These are phyloP conservation scores for Salix viminalis DNA, from an alignment of 345 rosid species.

Conservation along the genomic window DNA sequence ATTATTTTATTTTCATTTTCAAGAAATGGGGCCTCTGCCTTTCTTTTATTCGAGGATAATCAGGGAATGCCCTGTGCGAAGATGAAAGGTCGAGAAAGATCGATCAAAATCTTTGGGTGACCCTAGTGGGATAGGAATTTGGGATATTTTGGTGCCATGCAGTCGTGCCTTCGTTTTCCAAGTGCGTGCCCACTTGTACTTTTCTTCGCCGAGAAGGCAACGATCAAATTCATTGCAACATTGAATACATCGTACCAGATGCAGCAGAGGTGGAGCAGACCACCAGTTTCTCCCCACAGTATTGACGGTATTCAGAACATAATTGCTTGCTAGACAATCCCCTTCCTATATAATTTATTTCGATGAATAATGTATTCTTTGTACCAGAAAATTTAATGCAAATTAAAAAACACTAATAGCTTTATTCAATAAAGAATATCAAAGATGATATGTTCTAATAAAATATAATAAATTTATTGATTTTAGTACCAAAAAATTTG, in stretches of 20 bases:
- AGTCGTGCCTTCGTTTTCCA: background rate
- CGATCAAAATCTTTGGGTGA: background rate
- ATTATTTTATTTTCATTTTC: too few relatives aligned
- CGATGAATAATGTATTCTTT: too few relatives aligned
- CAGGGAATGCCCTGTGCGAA: background rate
- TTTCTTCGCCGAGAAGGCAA: slow-evolving; percentile 2
- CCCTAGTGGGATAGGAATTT: background rate
- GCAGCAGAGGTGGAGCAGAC: background rate
- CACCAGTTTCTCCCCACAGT: background rate
- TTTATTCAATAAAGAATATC: too few relatives aligned
- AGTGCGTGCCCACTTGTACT: background rate
- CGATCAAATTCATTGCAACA: background rate
- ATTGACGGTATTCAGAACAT: background rate
- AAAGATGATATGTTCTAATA: too few relatives aligned
- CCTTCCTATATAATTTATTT: too few relatives aligned
- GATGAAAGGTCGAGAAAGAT: background rate
- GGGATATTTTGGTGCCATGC: background rate
- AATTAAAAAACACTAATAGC: too few relatives aligned
- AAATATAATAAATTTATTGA: too few relatives aligned
- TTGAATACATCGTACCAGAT: background rate
- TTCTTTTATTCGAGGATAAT: background rate
- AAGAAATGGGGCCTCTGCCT: background rate
- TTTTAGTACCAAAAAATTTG: too few relatives aligned
- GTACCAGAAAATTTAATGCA: too few relatives aligned
- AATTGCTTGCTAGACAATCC: background rate